A percentile compares a stretch with the other conserved stretches of the same genome.
Conservation (phyloP, 2,329 filamentous ascomycete genomes). For the Trichoderma sp. region DNA sequence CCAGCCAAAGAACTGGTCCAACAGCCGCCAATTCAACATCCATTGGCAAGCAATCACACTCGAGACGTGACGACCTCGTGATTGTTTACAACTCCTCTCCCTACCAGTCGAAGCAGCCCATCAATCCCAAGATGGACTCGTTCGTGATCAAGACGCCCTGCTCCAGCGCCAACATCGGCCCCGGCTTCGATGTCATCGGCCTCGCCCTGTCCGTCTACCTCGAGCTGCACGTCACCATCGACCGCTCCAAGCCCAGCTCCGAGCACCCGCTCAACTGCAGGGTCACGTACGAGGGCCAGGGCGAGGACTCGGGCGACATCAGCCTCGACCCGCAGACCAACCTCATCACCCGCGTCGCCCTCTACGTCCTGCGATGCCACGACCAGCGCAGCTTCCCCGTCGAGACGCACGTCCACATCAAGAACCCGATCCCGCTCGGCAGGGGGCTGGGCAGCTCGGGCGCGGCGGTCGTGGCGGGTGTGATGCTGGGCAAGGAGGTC, state of each 20-base stretch:
- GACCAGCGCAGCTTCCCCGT: constrained; percentile 79
- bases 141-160: constrained; percentile 81
- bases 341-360: constrained; percentile 88
- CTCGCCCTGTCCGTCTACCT: constrained; percentile 93
- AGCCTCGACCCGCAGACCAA: constrained; percentile 83
- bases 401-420: constrained; percentile 89
- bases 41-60: neutral
- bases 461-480: constrained; percentile 91
- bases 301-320: constrained; percentile 71
- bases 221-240: constrained; percentile 80
- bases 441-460: constrained; percentile 93
- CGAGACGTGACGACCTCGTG: no score
- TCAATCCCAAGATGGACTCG: constrained; percentile 51
- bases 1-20: neutral
- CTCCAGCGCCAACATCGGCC: constrained; percentile 96
- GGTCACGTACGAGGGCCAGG: constrained; percentile 86
- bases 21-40: constrained; percentile 10
- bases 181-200: constrained; percentile 96
- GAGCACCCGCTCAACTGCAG: constrained; percentile 77
- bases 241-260: constrained; percentile 57
- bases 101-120: neutral
- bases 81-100: neutral
- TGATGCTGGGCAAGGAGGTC: constrained; percentile 88
- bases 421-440: constrained; percentile 92
- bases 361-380: constrained; percentile 94